Conservation (phyloP, 2,329 filamentous ascomycete genomes). For the Rutstroemia sydowiana region DNA sequence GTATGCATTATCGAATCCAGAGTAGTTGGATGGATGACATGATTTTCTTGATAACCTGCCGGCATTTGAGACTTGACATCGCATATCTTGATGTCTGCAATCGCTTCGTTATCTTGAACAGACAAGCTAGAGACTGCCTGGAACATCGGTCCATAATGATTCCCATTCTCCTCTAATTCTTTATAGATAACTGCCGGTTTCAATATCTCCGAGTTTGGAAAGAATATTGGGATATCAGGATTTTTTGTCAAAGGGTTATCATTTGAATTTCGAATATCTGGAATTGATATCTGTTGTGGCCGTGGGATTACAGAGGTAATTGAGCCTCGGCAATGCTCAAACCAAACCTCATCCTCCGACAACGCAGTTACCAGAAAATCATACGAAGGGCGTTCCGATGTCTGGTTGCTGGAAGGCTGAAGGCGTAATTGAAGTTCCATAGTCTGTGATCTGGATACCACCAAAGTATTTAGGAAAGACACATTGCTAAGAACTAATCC, state of each 20-base stretch:
- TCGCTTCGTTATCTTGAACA: neutral
- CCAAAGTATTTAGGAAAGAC: conserved; percentile 19
- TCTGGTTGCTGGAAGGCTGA: neutral
- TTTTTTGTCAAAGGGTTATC: neutral
- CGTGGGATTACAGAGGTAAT: too few species aligned
- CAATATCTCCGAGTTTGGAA: neutral
- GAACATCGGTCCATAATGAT: neutral
- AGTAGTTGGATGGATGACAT: conserved; percentile 49
- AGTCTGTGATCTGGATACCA: conserved; percentile 17
- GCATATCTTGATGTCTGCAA: neutral
- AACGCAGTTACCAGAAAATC: conserved; percentile 4
- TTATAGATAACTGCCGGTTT: neutral
- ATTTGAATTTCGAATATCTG: neutral
- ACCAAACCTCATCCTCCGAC: conserved; percentile 13
- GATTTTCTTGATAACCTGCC: conserved; percentile 31
- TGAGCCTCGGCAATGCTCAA: conserved; percentile 45
- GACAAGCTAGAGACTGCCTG: neutral
- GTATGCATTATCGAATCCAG: conserved; percentile 34
- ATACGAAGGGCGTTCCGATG: neutral
- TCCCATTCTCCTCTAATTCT: neutral
- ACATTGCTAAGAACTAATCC: conserved; percentile 12
- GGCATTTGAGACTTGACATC: conserved; percentile 26
- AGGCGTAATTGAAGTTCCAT: conserved; percentile 14
- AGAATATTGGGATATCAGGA: neutral
- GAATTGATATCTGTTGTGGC: neutral